Percentiles rank a stretch among this genome's conserved stretches.
Evolutionary conservation across 345 rosid genomes (phyloP).

Genomic region (rapeseed (Brassica napus)): DNA sequence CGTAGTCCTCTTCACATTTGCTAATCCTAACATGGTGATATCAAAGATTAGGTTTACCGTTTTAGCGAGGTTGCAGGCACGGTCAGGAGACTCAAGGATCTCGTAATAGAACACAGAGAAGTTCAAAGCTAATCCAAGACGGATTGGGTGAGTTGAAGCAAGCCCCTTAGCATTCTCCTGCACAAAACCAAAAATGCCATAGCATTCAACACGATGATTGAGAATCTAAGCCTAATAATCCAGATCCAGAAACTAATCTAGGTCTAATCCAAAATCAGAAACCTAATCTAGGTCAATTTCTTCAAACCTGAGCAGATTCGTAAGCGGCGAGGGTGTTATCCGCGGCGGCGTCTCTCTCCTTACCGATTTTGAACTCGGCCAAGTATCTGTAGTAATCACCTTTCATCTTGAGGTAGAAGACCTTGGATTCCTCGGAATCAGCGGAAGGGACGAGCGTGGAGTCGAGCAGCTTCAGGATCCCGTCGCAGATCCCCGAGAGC

Average conservation of each 20-base stretch:
- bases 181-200: neutral
- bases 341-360: constrained; percentile 77
- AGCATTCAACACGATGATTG: neutral
- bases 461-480: constrained; percentile 83
- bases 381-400: constrained; percentile 85
- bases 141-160: constrained; percentile 87
- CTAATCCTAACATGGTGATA: neutral
- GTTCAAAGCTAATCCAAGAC: constrained; percentile 81
- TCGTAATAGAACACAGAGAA: constrained; percentile 88
- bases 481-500: constrained; percentile 72
- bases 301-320: constrained; percentile 76
- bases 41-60: constrained; percentile 47
- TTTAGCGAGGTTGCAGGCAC: constrained; percentile 87
- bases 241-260: neutral
- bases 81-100: constrained; percentile 83
- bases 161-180: constrained; percentile 78
- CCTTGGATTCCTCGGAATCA: constrained; percentile 69
- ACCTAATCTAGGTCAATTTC: neutral
- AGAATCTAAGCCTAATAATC: neutral
- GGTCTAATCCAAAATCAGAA: neutral
- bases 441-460: constrained; percentile 68
- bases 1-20: neutral
- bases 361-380: constrained; percentile 79
- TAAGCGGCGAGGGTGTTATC: constrained; percentile 78
- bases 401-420: constrained; percentile 84